A percentile compares a stretch with the other conserved stretches of the same genome.
Conservation (phyloP, 2,329 filamentous ascomycete genomes). For the Cytospora chrysosperma region DNA sequence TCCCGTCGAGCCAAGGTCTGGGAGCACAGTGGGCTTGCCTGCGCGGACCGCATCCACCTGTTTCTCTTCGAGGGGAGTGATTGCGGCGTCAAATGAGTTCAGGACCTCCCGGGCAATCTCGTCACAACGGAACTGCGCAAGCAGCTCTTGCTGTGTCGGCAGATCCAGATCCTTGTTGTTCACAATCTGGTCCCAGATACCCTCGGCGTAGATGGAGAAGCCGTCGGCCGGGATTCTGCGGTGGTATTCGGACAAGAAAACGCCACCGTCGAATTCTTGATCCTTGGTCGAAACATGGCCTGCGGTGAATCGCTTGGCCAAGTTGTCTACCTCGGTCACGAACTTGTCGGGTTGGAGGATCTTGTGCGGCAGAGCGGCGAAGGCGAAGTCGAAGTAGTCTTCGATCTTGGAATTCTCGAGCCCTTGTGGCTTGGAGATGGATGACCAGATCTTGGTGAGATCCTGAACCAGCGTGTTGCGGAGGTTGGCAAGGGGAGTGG, state of each 20-base stretch:
- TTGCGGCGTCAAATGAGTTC: conserved; percentile 75
- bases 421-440: conserved; percentile 86
- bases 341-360: conserved; percentile 94
- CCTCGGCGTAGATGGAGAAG: conserved; percentile 90
- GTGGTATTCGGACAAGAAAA: conserved; percentile 94
- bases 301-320: conserved; percentile 78
- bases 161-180: conserved; percentile 98
- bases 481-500: conserved; percentile 85
- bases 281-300: conserved; percentile 75
- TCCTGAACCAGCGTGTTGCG: conserved; percentile 89
- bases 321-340: conserved; percentile 71
- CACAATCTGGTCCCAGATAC: conserved; percentile 97
- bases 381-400: conserved; percentile 98
- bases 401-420: conserved; percentile 87
- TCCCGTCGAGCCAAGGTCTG: conserved; percentile 73
- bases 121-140: conserved; percentile 96
- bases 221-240: conserved; percentile 93
- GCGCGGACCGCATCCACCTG: conserved; percentile 71
- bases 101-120: conserved; percentile 92
- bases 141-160: conserved; percentile 92
- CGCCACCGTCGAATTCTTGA: conserved; percentile 71
- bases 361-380: conserved; percentile 94
- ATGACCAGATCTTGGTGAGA: conserved; percentile 86
- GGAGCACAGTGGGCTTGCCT: conserved; percentile 72
- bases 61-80: conserved; percentile 80